phyloP scores from a whole-genome alignment of 345 rosid species.

The Carallia pectinifolia region DNA sequence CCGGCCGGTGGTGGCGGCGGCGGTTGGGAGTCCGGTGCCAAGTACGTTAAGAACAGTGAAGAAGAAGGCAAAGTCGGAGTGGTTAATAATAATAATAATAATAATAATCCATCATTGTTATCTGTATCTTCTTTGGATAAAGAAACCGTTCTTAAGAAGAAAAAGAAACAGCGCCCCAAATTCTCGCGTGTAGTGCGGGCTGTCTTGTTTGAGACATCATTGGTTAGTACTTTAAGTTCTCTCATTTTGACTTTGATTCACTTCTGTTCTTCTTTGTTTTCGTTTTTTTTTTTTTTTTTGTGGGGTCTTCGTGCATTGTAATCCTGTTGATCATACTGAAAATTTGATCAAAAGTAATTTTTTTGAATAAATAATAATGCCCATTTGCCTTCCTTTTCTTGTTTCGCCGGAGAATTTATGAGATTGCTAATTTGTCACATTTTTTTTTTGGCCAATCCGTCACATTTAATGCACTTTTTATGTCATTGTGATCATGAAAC shows the following conservation, averaged over 20 bases:
- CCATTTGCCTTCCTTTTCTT: no score
- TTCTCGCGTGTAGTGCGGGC: conserved; percentile 33
- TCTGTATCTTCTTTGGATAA: neutral
- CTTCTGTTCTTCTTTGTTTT: neutral
- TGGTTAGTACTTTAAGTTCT: conserved; percentile 31
- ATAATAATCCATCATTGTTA: neutral
- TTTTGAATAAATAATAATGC: no score
- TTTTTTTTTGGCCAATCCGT: no score
- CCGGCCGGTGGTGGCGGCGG: neutral
- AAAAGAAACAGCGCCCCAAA: conserved; percentile 17
- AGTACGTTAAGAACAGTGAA: neutral
- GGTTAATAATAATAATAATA: neutral
- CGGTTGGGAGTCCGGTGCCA: neutral
- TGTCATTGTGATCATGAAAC: no score
- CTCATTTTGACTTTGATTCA: neutral
- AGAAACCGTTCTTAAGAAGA: neutral
- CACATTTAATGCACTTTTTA: no score
- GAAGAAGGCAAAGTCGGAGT: conserved; percentile 5
- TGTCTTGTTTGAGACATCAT: conserved; percentile 37
- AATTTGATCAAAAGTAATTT: no score
- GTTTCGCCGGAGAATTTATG: no score
- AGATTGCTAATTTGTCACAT: no score
- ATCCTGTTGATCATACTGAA: no score
- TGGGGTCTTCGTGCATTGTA: neutral
- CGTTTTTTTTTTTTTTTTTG: neutral